phyloP scores from a whole-genome alignment of 2,329 filamentous ascomycete genomes.

The Aureobasidium pullulans region DNA sequence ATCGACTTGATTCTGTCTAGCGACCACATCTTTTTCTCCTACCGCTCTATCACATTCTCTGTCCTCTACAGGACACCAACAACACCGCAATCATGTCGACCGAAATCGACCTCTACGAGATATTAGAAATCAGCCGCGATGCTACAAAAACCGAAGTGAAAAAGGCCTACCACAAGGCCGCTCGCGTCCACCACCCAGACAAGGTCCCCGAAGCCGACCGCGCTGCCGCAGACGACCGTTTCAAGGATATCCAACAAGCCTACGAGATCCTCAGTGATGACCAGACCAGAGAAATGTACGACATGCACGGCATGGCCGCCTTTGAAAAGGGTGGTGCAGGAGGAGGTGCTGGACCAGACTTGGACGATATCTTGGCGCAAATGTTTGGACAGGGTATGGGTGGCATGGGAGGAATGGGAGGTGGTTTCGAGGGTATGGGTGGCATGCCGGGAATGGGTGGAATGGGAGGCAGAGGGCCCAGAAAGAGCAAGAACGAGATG shows the following conservation, averaged over 20 bases:
- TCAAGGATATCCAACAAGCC: constrained; percentile 87
- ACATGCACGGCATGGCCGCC: constrained; percentile 89
- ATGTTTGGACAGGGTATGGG: constrained; percentile 71
- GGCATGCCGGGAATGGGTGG: constrained; percentile 37
- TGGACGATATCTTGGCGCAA: constrained; percentile 87
- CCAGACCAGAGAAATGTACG: constrained; percentile 84
- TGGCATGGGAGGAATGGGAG: constrained; percentile 35
- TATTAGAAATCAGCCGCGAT: constrained; percentile 66
- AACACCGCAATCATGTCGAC: constrained; percentile 26
- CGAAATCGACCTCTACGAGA: constrained; percentile 56
- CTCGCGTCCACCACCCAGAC: constrained; percentile 61
- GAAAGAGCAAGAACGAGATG: constrained; percentile 75
- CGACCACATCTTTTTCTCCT: no score
- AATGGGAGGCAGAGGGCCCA: constrained; percentile 38
- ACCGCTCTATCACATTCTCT: no score
- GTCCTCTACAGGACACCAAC: background rate
- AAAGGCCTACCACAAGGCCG: constrained; percentile 86
- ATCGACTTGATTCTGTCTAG: no score
- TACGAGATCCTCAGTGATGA: constrained; percentile 98
- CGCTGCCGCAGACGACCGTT: constrained; percentile 77
- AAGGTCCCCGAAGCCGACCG: constrained; percentile 85
- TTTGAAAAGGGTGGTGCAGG: constrained; percentile 66
- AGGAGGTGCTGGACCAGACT: constrained; percentile 64
- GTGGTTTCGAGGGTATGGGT: constrained; percentile 49
- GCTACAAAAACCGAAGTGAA: constrained; percentile 78